Base-by-base conservation (phyloP, 176 grass and related monocot genomes). In the Ananas comosus region DNA sequence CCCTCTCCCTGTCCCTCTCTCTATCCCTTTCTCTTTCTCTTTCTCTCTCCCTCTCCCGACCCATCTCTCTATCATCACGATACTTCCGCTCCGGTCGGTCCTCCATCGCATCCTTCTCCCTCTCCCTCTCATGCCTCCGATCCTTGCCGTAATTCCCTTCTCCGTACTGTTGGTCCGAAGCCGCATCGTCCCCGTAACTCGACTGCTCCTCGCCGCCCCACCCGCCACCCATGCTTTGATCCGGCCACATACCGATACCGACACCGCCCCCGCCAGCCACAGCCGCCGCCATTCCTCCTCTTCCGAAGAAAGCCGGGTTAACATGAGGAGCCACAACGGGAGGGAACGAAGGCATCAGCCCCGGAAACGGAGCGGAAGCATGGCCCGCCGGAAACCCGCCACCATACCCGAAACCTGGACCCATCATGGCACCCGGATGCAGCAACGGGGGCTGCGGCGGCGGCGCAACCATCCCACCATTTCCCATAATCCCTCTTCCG, bases 161-260 rank as follows among this genome's bases (percentile, higher is more conserved):
- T 17, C 68, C 47, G 51, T 76, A 76, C 19, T 80, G 82, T 65
- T 53, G 80, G 70, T 65, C 76, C 23, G 83, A 72, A 61, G 85
- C 51, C n/a, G 73, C 78, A 53, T 63, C 59, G 25, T 79, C 77
- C 64, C 80, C 69, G 29, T 83, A 91, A 75, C 78, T 79, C 68
- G 80, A 83, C 11, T 54, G 81, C 48, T 81, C 67, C 33, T 78
- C 74, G n/a, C 64, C 78, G 51, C 74, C 80, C 88, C 88, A 91
- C 1, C 48, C 22, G 33, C 80, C 77, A 58, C 63, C 48, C 78
- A 91, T 83, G 47, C 64, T 73, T 13, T 76, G 83, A 73, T 66
- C 64, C 57, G 51, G 67, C 88, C 83, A 91, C 19, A 73, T 11
- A 11, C 74, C 78, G 18, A 66, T 19, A 50, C 80, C 80, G 56